Percentiles rank a stretch among this genome's conserved stretches.
phyloP scores from a whole-genome alignment of 192 early-diverging fungal genomes.

The Coemansia sp. region DNA sequence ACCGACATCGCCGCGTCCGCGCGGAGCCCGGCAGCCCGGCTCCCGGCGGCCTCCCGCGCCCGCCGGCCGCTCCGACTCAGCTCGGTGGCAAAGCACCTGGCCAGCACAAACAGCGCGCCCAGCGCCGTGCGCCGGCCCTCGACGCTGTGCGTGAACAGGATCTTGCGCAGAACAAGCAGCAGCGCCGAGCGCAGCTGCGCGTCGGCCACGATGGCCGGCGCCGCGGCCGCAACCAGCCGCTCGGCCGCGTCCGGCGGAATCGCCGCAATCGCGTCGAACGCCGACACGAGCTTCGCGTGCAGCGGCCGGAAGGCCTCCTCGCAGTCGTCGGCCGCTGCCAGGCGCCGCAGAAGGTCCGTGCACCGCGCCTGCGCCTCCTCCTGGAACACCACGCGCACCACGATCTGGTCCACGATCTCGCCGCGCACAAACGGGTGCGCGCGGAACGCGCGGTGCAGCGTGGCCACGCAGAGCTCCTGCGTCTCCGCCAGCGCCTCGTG shows the following conservation, averaged over 20 bases:
- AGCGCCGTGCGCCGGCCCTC: slow-evolving; percentile 67
- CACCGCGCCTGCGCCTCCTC: slow-evolving; percentile 24
- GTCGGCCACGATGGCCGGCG: slow-evolving; percentile 58
- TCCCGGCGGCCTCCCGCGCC: neutral
- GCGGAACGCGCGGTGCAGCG: slow-evolving; percentile 40
- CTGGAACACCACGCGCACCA: slow-evolving; percentile 31
- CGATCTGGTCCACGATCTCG: slow-evolving; percentile 72
- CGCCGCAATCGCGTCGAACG: slow-evolving; percentile 65
- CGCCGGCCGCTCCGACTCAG: slow-evolving; percentile 11
- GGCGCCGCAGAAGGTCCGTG: slow-evolving; percentile 20
- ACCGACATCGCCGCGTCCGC: slow-evolving; percentile 19
- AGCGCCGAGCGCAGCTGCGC: slow-evolving; percentile 62
- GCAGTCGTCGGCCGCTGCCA: slow-evolving; percentile 30
- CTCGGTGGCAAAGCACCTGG: slow-evolving; percentile 30
- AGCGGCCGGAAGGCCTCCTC: slow-evolving; percentile 30
- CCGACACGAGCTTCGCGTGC: slow-evolving; percentile 60
- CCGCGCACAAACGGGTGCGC: slow-evolving; percentile 67
- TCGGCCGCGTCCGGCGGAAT: slow-evolving; percentile 58
- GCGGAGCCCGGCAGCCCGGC: slow-evolving; percentile 7
- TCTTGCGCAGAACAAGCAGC: slow-evolving; percentile 70
- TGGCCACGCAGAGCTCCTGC: slow-evolving; percentile 10
- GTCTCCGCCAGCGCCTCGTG: slow-evolving; percentile 18
- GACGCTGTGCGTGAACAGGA: slow-evolving; percentile 63
- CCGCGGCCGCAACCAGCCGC: slow-evolving; percentile 57
- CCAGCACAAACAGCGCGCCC: slow-evolving; percentile 60